Evolutionary conservation across 345 rosid species (phyloP), one percentile per base, ranked within the genome.

Genomic region (Citrus sp.): DNA sequence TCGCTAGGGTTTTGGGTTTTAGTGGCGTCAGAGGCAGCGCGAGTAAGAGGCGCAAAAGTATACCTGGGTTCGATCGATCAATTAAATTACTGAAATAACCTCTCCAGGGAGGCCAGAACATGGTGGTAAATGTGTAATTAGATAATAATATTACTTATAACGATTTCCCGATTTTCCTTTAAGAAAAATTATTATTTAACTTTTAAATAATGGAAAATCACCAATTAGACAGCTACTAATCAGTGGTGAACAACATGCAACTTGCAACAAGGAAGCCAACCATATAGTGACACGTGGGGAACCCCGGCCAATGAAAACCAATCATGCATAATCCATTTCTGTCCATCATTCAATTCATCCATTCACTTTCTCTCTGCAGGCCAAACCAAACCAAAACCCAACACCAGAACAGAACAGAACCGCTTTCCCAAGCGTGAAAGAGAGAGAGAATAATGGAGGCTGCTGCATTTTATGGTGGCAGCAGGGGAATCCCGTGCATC

Each of bases 401-500:
- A 19, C 58, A 18, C 14, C 16, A 42, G 51, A 42, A 13, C 51
- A 42, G 51, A 42, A 10, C 51, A 13, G 16, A 46, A 13, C 51
- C 51, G 4, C 16, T 46, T 46, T 12, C 51, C 51, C 51, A 46
- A 46, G 18, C 51, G 16, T 51, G 61, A 19, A 37, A 40, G 67
- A 58, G 72, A 46, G 72, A 37, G 22, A 24, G 78, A 24, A 42
- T 32, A 60, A 89, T 90, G 92, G 90, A 87, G 78, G 72, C 86
- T 49, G 67, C 80, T 42, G 73, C 73, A 79, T 81, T 85, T 77
- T 83, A 71, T 66, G 74, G 84, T 56, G 67, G 84, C 73, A 80
- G 84, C 79, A 64, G 76, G 40, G 72, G 65, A 49, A 24, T 62
- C 13, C 60, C 68, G 6, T 81, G 60, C 54, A 5, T 51, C 8